Evolutionary conservation across 345 rosid genomes (phyloP).

Genomic region (Cochlearia excelsa): DNA sequence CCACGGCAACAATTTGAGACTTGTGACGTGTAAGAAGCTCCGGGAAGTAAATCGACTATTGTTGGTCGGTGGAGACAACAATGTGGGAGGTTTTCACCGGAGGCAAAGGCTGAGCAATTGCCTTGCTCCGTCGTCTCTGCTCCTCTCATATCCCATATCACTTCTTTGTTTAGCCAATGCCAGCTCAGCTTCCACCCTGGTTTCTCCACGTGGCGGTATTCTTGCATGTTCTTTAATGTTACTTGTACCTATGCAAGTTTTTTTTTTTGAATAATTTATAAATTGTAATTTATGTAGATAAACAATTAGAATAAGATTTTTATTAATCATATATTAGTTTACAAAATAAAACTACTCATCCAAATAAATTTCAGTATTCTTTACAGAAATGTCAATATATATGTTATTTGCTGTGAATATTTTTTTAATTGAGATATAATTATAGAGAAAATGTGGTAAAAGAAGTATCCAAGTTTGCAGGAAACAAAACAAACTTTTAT

Average conservation of each 20-base stretch:
- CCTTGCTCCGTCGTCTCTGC: constrained; percentile 91
- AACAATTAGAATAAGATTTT: no score
- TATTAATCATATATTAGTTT: no score
- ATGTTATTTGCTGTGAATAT: no score
- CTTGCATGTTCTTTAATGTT: constrained; percentile 57
- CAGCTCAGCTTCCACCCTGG: constrained; percentile 88
- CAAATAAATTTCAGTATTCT: no score
- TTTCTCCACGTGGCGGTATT: constrained; percentile 62
- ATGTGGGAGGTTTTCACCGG: constrained; percentile 48
- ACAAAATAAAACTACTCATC: no score
- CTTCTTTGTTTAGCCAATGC: constrained; percentile 60
- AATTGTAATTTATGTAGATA: no score
- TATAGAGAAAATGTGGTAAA: no score
- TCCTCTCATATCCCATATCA: constrained; percentile 69
- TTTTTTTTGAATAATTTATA: no score
- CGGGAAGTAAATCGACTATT: constrained; percentile 73
- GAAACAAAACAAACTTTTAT: background rate
- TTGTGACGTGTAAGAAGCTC: constrained; percentile 52
- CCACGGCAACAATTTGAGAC: constrained; percentile 71
- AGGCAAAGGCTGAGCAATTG: constrained; percentile 56
- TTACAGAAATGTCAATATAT: no score
- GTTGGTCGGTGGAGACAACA: constrained; percentile 60
- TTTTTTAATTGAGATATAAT: no score
- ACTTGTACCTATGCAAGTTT: constrained; percentile 47
- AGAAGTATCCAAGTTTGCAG: no score